Evolutionary conservation across 768 basidiomycete species (phyloP).

Genomic region (Leccinellum luteum): DNA sequence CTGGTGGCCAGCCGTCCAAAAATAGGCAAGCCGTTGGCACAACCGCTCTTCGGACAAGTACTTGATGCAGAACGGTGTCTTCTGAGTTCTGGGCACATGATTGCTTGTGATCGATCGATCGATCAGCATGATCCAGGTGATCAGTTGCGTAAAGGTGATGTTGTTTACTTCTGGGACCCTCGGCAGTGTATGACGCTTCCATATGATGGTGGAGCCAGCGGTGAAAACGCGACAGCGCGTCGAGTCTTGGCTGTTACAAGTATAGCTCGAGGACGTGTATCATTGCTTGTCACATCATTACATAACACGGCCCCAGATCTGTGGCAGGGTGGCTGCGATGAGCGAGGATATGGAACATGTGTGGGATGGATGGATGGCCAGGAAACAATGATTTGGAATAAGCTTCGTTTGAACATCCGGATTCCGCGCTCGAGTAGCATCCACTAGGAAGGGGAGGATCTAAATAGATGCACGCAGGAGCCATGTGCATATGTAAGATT

Average conservation of each 20-base stretch:
- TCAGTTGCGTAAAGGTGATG: not conserved
- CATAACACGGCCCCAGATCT: not conserved
- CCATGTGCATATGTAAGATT: not conserved
- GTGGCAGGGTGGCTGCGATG: not conserved
- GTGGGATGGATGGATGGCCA: not conserved
- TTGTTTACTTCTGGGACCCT: slow-evolving; percentile 1
- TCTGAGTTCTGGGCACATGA: not conserved
- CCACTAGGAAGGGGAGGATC: slow-evolving; percentile 38
- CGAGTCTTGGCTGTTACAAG: not conserved
- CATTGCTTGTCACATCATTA: not conserved
- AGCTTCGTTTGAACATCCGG: slow-evolving; percentile 46
- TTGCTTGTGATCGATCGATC: slow-evolving; percentile 4
- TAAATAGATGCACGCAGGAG: not conserved
- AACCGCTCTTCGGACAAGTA: not conserved
- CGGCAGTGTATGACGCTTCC: not conserved
- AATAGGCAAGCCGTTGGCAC: too few relatives aligned
- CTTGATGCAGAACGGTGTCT: not conserved
- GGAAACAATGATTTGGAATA: not conserved
- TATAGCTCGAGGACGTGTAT: not conserved
- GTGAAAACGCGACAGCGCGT: not conserved
- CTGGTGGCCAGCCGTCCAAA: too few relatives aligned
- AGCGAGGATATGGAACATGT: not conserved
- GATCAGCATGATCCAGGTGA: not conserved
- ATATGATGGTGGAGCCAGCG: not conserved
- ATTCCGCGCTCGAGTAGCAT: slow-evolving; percentile 51